Base-by-base conservation (phyloP, 257 asterid species). In the Jacaranda copaia region DNA sequence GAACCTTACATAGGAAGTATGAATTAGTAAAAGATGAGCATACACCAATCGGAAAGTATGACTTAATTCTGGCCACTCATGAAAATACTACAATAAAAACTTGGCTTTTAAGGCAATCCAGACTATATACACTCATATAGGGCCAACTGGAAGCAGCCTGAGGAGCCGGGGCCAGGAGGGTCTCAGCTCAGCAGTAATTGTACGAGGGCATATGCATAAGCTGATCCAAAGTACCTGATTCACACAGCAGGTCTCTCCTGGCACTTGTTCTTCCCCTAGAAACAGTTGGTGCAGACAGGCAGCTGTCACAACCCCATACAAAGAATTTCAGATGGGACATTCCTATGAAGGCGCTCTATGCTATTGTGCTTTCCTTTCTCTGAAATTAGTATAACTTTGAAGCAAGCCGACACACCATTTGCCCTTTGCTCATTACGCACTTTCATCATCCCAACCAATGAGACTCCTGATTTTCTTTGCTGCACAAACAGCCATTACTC, bases 111-210 rank as follows among this genome's bases (percentile, higher is more conserved):
- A 69, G 63, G 67, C 85, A 84, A 85, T 80, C 83, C 79, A 84
- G 79, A 73, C 84, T 88, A 88, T 88, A 75, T 86, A 85, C 87
- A 85, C 89, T 74, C 85, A 79, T 85, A 73, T 75, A 70, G 39
- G 70, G 72, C 32, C 77, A 68, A 72, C 75, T 43, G 55, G 66
- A 69, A 59, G 78, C 56, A 48, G 66, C 58, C 13, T 39, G 35
- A 45, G 67, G 77, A 15, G 70, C 5, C 43, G 72, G 66, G 48
- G 57, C 75, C 71, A 42, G 68, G 79, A 63, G 68, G 64, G 45
- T 55, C 82, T 70, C 67, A n/a, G 76, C 87, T 75, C 64, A 80
- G 59, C 77, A 49, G 79, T 77, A 83, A 81, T 76, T 46, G 45
- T 55, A 48, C 45, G 57, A 19, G 12, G 53, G 32, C 15, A 71